Base-by-base conservation (phyloP, 257 asterid species). In the Nicotiana undulata region DNA sequence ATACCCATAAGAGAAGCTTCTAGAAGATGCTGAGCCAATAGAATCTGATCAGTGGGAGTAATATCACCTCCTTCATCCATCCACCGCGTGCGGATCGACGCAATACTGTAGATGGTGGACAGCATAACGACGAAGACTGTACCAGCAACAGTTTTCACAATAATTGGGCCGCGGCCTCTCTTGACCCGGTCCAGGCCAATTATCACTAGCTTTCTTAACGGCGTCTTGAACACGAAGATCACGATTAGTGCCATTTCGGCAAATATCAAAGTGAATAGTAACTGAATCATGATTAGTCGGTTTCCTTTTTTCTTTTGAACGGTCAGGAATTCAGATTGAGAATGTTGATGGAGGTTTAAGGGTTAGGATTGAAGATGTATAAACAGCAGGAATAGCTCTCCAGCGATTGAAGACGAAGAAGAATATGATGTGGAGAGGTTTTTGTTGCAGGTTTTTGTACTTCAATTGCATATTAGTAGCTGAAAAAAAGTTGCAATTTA, bases 1-100 rank as follows among this genome's bases (percentile, higher is more conserved):
- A 80, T 92, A 93, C 98, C 98, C 92, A 94, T 90, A 79, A 94
- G 94, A 83, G 98, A 90, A 90, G 98, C 96, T 85, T 94, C 94
- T 13, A 94, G 98, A 53, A 92, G 90, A 81, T 88, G 86, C 18
- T 85, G 89, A 28, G 94, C 93, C 46, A 89, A 24, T 32, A 93
- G 91, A 85, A 93, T 77, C 92, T 94, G 98, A 91, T 94, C 98
- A 80, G 98, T 93, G 0, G 97, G 92, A 77, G 82, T 93, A 79
- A 90, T 79, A 52, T 92, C 98, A 26, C 88, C 97, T 26, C 92
- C 97, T 9, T 88, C 82, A 82, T 74, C 78, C 63, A 87, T 88
- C 98, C 93, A 90, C 9, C 92, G 90, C 79, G 88, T 84, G 74
- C 78, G 93, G 88, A 92, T 90, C 85, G 83, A 82, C 76, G 86